Evolutionary conservation across 345 rosid genomes (phyloP).

Genomic region (Chamaenerion angustifolium): DNA sequence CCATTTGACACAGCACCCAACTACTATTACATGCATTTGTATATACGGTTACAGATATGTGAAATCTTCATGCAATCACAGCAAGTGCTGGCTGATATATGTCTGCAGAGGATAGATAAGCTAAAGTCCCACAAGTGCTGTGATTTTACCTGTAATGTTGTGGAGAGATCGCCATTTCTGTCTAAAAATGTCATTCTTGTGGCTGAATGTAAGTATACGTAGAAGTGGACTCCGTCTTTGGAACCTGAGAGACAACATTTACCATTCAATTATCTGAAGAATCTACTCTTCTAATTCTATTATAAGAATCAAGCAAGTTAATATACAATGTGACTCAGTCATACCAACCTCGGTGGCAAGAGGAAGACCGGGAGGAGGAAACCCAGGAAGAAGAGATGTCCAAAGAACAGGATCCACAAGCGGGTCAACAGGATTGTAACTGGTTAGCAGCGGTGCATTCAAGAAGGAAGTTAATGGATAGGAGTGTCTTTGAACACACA

Average conservation of each 20-base stretch:
- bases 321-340: too few species aligned
- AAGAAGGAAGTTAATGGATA: slow-evolving; percentile 70
- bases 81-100: too few species aligned
- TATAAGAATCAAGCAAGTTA: neutral
- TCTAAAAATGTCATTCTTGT: slow-evolving; percentile 24
- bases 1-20: too few species aligned
- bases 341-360: slow-evolving; percentile 49
- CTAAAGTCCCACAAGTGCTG: too few species aligned
- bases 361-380: slow-evolving; percentile 55
- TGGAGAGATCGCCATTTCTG: too few species aligned
- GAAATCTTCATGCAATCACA: too few species aligned
- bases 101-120: too few species aligned
- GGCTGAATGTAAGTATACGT: slow-evolving; percentile 39
- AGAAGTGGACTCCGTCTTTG: slow-evolving; percentile 56
- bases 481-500: slow-evolving; percentile 62
- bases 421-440: slow-evolving; percentile 61
- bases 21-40: too few species aligned
- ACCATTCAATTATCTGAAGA: too few species aligned
- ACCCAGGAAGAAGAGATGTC: slow-evolving; percentile 49
- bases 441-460: slow-evolving; percentile 73
- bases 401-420: slow-evolving; percentile 73
- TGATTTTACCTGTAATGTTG: neutral
- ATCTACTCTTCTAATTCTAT: too few species aligned
- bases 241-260: slow-evolving; percentile 26
- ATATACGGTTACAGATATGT: too few species aligned